phyloP scores from a whole-genome alignment of 2,329 filamentous ascomycete species.

The Sarocladiaceae sp. region DNA sequence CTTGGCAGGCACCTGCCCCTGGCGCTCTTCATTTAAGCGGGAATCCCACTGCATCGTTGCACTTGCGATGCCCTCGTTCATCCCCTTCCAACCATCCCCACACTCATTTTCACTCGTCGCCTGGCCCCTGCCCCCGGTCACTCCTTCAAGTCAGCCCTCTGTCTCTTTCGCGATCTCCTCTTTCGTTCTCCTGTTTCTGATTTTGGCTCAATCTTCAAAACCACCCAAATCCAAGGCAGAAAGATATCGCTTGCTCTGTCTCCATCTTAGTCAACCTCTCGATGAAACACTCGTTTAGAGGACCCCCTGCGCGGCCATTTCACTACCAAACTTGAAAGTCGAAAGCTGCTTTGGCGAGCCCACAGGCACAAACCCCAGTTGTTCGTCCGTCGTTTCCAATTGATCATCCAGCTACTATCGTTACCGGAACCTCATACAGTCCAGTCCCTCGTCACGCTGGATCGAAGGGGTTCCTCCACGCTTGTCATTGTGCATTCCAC shows the following conservation, averaged over 20 bases:
- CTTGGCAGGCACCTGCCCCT: constrained; percentile 6
- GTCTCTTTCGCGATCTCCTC: not conserved
- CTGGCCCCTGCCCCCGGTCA: not conserved
- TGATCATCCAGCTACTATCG: no score
- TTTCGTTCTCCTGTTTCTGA: not conserved
- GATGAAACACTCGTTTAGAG: not conserved
- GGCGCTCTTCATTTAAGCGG: constrained; percentile 5
- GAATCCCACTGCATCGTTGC: not conserved
- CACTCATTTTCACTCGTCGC: constrained; percentile 8
- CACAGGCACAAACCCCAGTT: no score
- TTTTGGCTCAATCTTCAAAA: not conserved
- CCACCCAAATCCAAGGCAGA: not conserved
- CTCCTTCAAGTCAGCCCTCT: constrained; percentile 1
- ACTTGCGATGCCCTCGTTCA: constrained; percentile 6
- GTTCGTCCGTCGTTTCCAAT: no score
- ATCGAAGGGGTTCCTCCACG: constrained; percentile 6
- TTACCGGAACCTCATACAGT: not conserved
- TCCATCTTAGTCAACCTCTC: not conserved
- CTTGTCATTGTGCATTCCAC: constrained; percentile 1
- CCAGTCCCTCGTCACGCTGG: constrained; percentile 3
- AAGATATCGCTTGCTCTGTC: not conserved
- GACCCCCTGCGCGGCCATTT: not conserved
- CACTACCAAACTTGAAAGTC: no score
- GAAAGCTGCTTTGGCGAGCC: no score
- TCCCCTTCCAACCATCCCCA: constrained; percentile 7